A percentile compares a stretch with the other conserved stretches of the same genome.
phyloP scores from a whole-genome alignment of 345 rosid species.

The Cardamine resedifolia region DNA sequence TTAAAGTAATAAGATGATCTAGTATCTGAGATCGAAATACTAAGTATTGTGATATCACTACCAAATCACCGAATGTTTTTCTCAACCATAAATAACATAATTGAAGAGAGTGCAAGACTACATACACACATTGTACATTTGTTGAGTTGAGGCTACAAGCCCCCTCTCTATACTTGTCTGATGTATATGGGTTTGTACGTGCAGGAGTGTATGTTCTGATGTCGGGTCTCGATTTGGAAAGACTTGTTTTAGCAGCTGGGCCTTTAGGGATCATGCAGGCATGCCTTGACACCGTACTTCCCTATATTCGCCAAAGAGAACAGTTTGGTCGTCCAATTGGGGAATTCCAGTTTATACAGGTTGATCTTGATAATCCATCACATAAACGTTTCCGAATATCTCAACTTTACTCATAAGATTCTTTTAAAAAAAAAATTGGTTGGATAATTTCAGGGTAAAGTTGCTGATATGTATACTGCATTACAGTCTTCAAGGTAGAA shows the following conservation, averaged over 20 bases:
- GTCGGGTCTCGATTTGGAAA: conserved; percentile 95
- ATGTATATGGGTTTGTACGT: conserved; percentile 16
- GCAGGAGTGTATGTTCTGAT: conserved; percentile 93
- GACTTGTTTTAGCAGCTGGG: conserved; percentile 91
- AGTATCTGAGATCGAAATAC: neutral
- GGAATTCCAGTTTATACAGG: conserved; percentile 95
- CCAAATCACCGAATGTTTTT: neutral
- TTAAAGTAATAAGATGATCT: neutral
- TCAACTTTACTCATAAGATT: neutral
- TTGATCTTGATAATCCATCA: conserved; percentile 30
- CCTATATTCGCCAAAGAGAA: conserved; percentile 73
- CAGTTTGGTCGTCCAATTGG: conserved; percentile 94
- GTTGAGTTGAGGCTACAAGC: neutral
- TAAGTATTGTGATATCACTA: neutral
- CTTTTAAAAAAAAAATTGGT: neutral
- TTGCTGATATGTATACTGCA: conserved; percentile 92
- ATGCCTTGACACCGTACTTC: conserved; percentile 90
- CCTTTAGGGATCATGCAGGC: conserved; percentile 98
- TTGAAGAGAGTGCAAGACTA: neutral
- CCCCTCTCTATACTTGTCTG: neutral
- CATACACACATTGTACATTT: conserved; percentile 3
- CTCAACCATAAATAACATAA: neutral
- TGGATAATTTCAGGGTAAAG: conserved; percentile 65
- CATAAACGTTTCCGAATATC: neutral
- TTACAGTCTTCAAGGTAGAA: conserved; percentile 83